Evolutionary conservation across 306 rosid species (phyloP).

Genomic region (Trichosanthes truncata): DNA sequence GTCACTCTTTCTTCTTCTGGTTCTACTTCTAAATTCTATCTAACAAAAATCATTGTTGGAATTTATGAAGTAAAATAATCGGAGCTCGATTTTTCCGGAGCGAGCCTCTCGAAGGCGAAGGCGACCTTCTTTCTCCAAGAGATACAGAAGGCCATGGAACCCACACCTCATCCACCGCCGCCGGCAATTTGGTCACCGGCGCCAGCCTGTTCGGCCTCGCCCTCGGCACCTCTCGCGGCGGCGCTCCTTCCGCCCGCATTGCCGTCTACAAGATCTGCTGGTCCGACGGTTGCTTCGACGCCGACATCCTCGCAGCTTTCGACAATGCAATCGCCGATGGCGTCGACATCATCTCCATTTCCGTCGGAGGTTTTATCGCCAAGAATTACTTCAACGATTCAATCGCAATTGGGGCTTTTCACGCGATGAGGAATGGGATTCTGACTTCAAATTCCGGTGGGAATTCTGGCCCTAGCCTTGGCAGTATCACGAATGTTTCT

Average conservation of each 20-base stretch:
- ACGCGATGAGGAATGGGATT: constrained; percentile 36
- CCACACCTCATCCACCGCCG: constrained; percentile 41
- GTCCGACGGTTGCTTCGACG: constrained; percentile 15
- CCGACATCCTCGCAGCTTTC: constrained; percentile 40
- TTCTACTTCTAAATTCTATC: too few species aligned
- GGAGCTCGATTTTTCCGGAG: constrained; percentile 32
- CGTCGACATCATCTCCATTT: constrained; percentile 32
- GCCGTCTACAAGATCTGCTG: constrained; percentile 51
- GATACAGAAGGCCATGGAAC: constrained; percentile 44
- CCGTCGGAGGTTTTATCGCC: constrained; percentile 13
- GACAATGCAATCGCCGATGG: constrained; percentile 55
- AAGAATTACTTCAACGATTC: constrained; percentile 15
- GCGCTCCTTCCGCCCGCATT: constrained; percentile 36
- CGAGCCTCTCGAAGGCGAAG: background rate
- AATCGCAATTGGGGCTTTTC: constrained; percentile 36
- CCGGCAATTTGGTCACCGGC: constrained; percentile 19
- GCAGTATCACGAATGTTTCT: constrained; percentile 4
- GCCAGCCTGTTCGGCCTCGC: constrained; percentile 33
- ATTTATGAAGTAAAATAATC: constrained; percentile 27
- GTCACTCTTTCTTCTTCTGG: too few species aligned
- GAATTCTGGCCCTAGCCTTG: constrained; percentile 15
- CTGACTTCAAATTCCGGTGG: constrained; percentile 30
- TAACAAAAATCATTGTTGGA: background rate
- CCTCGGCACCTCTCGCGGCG: constrained; percentile 43
- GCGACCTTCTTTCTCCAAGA: constrained; percentile 20